Evolutionary conservation across 2,329 filamentous ascomycete genomes (phyloP), one percentile per base, ranked within the genome.

Genomic region (Aspergillus udagawae): DNA sequence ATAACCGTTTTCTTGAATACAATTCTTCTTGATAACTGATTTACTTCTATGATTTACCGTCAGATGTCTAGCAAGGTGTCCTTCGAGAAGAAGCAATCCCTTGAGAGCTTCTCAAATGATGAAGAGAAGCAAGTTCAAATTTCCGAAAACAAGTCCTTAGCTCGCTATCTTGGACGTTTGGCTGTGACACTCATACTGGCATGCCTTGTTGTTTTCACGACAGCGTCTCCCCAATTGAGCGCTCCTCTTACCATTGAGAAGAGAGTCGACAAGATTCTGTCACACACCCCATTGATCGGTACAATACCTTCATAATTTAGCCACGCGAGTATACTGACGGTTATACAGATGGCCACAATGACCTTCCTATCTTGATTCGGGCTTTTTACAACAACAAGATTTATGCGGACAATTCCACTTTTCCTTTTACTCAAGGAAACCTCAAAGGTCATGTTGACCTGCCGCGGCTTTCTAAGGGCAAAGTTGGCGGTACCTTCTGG

Each of bases 401-500:
- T 65, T 88, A 96, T 69, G 78, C 81, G 60, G 74, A 82, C 12
- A 84, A 86, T 51, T 97, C 96, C 75, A 87, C 82, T n/a, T 76
- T 86, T 41, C 82, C 83, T 5, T 96, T 96, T 68, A 83, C 87
- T 62, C 77, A 89, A 23, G 91, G 90, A 32, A 84, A 83, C 0
- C 75, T 96, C 52, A 68, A 72, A 0, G 80, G 80, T 3, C 90
- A 97, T 63, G 88, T 94, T 53, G 93, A 97, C 71, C 77, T 96
- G 8, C 86, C 88, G 1, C 85, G 92, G 4, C 80, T 96, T 50
- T 80, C 83, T 38, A 74, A 84, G 51, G 92, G 92, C 60, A 64
- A 65, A 29, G 67, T 73, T 4, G 92, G 92, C 42, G 93, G 92
- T 55, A 87, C 90, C n/a, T 97, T 97, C 72, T 97, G 92, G 93